These are phyloP conservation scores for Westerdykella ornata DNA, from an alignment of 2,329 filamentous ascomycete species.

Conservation along the genomic window DNA sequence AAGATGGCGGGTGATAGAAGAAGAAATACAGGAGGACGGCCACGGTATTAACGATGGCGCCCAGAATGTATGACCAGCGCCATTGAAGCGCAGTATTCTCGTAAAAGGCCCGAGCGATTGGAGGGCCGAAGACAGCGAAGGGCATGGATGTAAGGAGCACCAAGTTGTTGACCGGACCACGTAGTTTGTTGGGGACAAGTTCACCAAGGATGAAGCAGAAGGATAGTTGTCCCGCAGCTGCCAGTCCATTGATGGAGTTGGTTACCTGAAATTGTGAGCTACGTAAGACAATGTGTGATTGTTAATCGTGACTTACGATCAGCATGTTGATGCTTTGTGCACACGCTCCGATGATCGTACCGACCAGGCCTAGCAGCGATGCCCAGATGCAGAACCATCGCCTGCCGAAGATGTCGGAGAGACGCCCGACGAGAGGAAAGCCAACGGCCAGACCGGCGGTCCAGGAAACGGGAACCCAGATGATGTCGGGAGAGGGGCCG, in stretches of 20 bases:
- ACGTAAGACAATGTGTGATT: neutral
- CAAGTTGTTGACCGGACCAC: conserved; percentile 34
- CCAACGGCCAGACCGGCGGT: conserved; percentile 32
- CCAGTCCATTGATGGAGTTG: conserved; percentile 34
- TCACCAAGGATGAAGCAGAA: conserved; percentile 37
- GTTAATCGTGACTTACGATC: conserved; percentile 13
- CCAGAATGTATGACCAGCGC: conserved; percentile 30
- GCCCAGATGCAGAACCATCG: conserved; percentile 33
- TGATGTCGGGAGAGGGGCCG: conserved; percentile 35
- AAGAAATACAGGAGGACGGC: conserved; percentile 29
- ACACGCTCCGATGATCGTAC: conserved; percentile 34
- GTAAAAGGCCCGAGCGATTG: conserved; percentile 25
- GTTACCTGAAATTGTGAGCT: conserved; percentile 14
- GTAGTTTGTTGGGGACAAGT: conserved; percentile 30
- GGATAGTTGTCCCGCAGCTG: conserved; percentile 35
- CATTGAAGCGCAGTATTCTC: conserved; percentile 27
- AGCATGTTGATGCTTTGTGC: conserved; percentile 30
- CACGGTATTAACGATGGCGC: conserved; percentile 25
- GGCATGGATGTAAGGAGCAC: conserved; percentile 25
- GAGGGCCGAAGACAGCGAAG: conserved; percentile 28
- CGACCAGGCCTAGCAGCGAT: conserved; percentile 29
- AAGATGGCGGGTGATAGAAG: conserved; percentile 34
- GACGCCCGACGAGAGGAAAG: conserved; percentile 34
- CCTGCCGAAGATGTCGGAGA: conserved; percentile 37
- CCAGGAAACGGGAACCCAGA: conserved; percentile 35